A percentile compares a stretch with the other conserved stretches of the same genome.
Conservation (phyloP, 164 flowering plant genomes). For the Stephania yunnanensis region DNA sequence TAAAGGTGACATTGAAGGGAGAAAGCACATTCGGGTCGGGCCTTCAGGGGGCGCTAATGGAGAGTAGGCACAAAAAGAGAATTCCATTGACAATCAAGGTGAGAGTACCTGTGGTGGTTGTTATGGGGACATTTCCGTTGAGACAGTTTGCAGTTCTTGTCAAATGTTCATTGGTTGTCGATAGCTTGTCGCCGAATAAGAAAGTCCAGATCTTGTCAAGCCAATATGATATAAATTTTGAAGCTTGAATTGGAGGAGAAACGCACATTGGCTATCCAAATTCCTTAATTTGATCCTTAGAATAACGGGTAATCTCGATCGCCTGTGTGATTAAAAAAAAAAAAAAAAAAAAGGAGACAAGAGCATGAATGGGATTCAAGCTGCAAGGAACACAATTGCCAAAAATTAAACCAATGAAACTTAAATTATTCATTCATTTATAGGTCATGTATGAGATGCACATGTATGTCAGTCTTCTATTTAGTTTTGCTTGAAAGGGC, state of each 20-base stretch:
- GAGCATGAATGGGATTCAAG: neutral
- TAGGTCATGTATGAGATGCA: neutral
- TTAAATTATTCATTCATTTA: neutral
- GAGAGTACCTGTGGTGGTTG: slow-evolving; percentile 40
- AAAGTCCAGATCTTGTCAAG: slow-evolving; percentile 35
- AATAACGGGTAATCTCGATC: neutral
- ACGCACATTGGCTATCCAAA: neutral
- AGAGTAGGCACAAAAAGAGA: slow-evolving; percentile 26
- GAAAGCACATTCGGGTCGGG: slow-evolving; percentile 46
- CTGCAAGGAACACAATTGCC: neutral
- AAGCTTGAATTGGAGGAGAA: neutral
- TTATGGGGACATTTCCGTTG: slow-evolving; percentile 21
- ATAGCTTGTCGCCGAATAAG: slow-evolving; percentile 43
- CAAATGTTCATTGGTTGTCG: slow-evolving; percentile 44
- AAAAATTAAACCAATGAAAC: neutral
- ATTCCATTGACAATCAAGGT: slow-evolving; percentile 47
- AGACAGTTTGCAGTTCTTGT: slow-evolving; percentile 33
- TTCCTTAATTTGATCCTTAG: neutral
- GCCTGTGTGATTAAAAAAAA: neutral
- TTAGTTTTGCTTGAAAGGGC: neutral
- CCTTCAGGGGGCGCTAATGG: slow-evolving; percentile 38
- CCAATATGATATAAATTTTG: slow-evolving; percentile 8
- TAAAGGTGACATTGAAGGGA: slow-evolving; percentile 39
- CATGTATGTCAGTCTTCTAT: too few relatives aligned
- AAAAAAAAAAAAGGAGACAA: neutral